phyloP scores from a whole-genome alignment of 306 rosid species.

The Alnus glutinosa region DNA sequence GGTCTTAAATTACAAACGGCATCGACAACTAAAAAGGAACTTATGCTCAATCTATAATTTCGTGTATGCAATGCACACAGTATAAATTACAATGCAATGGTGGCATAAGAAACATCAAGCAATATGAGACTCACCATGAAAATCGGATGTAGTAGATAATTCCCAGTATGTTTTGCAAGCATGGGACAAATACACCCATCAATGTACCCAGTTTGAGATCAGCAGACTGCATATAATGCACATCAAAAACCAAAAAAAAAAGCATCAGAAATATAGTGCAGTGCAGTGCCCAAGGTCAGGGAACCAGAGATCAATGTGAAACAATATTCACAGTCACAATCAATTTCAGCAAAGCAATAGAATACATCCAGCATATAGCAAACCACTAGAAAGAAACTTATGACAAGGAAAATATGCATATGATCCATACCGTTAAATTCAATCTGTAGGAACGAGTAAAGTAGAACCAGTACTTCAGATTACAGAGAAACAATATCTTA shows the following conservation, averaged over 20 bases:
- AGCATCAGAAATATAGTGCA: constrained; percentile 15
- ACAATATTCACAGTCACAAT: background rate
- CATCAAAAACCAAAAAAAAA: constrained; percentile 27
- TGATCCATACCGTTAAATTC: background rate
- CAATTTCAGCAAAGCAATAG: constrained; percentile 2
- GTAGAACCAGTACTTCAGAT: constrained; percentile 19
- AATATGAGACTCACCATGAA: constrained; percentile 72
- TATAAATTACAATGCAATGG: background rate
- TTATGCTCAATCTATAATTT: background rate
- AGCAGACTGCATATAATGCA: constrained; percentile 56
- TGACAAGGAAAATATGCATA: background rate
- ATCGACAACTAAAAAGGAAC: background rate
- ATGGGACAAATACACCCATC: constrained; percentile 99
- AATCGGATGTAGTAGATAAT: constrained; percentile 97
- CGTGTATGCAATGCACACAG: background rate
- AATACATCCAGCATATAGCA: background rate
- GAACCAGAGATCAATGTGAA: constrained; percentile 15
- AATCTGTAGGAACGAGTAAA: background rate
- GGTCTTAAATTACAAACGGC: background rate
- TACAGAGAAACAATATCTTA: constrained; percentile 9
- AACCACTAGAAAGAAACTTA: background rate
- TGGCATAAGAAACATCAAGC: constrained; percentile 21
- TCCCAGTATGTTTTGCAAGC: constrained; percentile 95
- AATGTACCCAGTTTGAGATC: constrained; percentile 74
- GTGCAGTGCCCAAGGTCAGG: constrained; percentile 1